phyloP scores from a whole-genome alignment of 768 basidiomycete species.

The Termitomyces sp. region DNA sequence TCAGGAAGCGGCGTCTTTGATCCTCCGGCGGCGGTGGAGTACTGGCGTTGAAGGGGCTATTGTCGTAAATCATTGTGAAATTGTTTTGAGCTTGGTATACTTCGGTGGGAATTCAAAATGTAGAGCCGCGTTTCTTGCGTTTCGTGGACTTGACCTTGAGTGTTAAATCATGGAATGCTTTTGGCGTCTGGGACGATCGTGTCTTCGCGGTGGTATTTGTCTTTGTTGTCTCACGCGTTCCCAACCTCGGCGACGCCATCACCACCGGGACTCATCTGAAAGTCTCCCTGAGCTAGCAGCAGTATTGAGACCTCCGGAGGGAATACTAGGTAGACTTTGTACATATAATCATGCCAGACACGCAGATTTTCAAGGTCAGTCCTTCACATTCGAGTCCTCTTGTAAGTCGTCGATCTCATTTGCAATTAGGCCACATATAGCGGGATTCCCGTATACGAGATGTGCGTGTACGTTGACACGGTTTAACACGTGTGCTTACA shows the following conservation, averaged over 20 bases:
- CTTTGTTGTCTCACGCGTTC: constrained; percentile 37
- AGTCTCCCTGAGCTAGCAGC: neutral
- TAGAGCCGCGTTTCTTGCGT: neutral
- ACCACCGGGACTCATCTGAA: constrained; percentile 7
- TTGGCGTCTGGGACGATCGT: neutral
- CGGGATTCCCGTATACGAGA: constrained; percentile 89
- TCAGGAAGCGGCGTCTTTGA: constrained; percentile 19
- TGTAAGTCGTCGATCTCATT: constrained; percentile 18
- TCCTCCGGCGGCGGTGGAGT: neutral
- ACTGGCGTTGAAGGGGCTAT: too few relatives aligned
- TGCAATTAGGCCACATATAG: constrained; percentile 77
- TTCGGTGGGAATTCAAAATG: neutral
- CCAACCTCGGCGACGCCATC: constrained; percentile 20
- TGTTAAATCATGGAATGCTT: neutral
- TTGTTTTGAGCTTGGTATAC: neutral
- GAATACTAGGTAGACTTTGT: neutral
- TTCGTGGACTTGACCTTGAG: neutral
- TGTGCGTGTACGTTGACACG: constrained; percentile 51
- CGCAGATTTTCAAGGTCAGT: constrained; percentile 82
- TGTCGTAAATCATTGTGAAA: neutral
- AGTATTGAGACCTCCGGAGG: neutral
- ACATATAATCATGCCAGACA: constrained; percentile 57
- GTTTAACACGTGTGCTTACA: constrained; percentile 27
- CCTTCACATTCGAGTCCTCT: constrained; percentile 13
- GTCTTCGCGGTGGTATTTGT: constrained; percentile 20